phyloP scores from a whole-genome alignment of 306 rosid genomes.

The Medicago arabica region DNA sequence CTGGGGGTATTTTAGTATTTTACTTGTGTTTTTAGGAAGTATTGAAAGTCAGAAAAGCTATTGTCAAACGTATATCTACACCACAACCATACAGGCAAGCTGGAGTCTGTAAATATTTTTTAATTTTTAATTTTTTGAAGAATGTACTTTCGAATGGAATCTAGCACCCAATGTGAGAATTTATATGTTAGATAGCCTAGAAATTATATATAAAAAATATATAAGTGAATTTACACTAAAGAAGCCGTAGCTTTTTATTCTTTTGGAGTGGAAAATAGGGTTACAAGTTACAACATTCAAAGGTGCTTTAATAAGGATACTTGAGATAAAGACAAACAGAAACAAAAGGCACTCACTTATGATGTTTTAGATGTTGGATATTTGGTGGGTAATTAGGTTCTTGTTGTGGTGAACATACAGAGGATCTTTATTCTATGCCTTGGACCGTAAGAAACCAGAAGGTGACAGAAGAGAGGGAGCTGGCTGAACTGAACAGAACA shows the following conservation, averaged over 20 bases:
- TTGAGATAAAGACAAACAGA: constrained; percentile 38
- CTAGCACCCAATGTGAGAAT: not conserved
- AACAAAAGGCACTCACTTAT: constrained; percentile 37
- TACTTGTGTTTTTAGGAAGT: too few species aligned
- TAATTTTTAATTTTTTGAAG: too few species aligned
- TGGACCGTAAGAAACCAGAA: constrained; percentile 41
- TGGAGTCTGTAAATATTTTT: not conserved
- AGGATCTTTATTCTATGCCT: constrained; percentile 38
- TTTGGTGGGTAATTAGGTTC: constrained; percentile 30
- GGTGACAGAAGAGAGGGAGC: constrained; percentile 99
- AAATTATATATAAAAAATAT: constrained; percentile 13
- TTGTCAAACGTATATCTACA: not conserved
- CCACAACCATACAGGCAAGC: not conserved
- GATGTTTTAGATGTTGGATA: constrained; percentile 30
- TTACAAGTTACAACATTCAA: constrained; percentile 27
- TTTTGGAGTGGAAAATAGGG: constrained; percentile 24
- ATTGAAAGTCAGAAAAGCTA: too few species aligned
- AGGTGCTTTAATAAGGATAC: constrained; percentile 32
- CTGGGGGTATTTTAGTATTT: too few species aligned
- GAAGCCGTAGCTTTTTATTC: constrained; percentile 27
- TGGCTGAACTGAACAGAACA: constrained; percentile 10
- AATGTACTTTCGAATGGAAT: not conserved
- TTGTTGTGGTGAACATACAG: constrained; percentile 35
- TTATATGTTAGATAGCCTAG: not conserved
- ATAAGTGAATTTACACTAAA: constrained; percentile 28